Evolutionary conservation across 2,329 filamentous ascomycete species (phyloP), one percentile per base, ranked within the genome.

Genomic region (Penicillium sp.): DNA sequence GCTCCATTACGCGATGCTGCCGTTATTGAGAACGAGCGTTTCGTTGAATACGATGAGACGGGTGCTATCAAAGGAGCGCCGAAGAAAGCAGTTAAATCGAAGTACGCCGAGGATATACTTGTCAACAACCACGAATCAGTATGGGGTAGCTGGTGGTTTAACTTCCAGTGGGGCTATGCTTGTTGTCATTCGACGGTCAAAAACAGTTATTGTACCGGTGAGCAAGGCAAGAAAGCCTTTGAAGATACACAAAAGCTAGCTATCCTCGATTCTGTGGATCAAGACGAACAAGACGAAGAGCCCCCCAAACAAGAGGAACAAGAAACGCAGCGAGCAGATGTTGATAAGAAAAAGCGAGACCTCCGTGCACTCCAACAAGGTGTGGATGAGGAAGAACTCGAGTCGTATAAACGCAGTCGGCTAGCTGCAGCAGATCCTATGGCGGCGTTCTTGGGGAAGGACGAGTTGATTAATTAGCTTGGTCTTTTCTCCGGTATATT

Each of bases 101-200:
- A 97, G 70, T 99, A 99, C 68, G 75, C 86, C 4, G 94, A 99
- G 68, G 91, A 99, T 66, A 81, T 97, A 0, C 77, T 89, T 54
- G 83, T 88, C 70, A 93, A 96, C 77, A 99, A 99, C 68, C 94
- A 99, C 74, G 91, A 85, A 3, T 87, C 88, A 0, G 87, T 96
- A 3, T 99, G 91, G 90, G 94, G 94, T 49, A 96, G 91, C 67
- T 99, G 94, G 94, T 99, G 94, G 94, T 84, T 86, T 53, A 86
- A 90, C 68, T 97, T 97, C 76, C 83, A 88, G 73, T 99, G 94
- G 94, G 94, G 94, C 1, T 99, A 96, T 73, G 83, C 89, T 21
- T 99, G 94, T 73, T 99, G 94, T 77, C 91, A 95, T 71, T 96
- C 91, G 0, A 87, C 86, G 21, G 84, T 96, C 61, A 97, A 96